Percentiles rank a stretch among this genome's conserved stretches.
Conservation (phyloP, 2,329 filamentous ascomycete species). For the Cytospora paraplurivora region DNA sequence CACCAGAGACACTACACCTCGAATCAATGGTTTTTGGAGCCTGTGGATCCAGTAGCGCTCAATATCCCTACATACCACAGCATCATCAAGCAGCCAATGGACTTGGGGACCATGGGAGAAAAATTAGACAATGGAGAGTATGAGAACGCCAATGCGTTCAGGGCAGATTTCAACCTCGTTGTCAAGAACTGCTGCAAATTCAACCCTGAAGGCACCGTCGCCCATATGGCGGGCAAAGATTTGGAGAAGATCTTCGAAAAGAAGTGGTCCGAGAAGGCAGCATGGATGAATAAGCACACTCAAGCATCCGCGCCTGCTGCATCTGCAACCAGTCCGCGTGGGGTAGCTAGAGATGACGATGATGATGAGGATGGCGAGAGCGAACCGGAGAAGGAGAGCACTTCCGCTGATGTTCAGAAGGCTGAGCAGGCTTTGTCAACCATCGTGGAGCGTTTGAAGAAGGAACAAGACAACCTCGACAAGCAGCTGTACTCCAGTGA, state of each 20-base stretch:
- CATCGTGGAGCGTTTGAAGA: slow-evolving; percentile 55
- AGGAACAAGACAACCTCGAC: slow-evolving; percentile 62
- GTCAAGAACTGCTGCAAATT: slow-evolving; percentile 91
- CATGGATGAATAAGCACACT: slow-evolving; percentile 78
- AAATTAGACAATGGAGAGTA: slow-evolving; percentile 82
- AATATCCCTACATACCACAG: slow-evolving; percentile 93
- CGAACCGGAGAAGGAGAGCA: slow-evolving; percentile 57
- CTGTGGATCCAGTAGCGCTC: slow-evolving; percentile 90
- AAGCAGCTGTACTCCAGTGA: slow-evolving; percentile 53
- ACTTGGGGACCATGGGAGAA: slow-evolving; percentile 76
- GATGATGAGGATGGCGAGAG: slow-evolving; percentile 73
- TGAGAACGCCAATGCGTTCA: slow-evolving; percentile 79
- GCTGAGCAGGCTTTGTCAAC: slow-evolving; percentile 45
- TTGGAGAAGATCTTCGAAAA: slow-evolving; percentile 74
- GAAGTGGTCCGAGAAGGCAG: slow-evolving; percentile 76
- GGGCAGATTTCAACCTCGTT: slow-evolving; percentile 79
- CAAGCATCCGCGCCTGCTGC: slow-evolving; percentile 42
- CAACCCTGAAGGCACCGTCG: slow-evolving; percentile 74
- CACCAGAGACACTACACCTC: slow-evolving; percentile 69
- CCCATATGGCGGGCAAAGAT: slow-evolving; percentile 70
- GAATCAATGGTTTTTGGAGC: slow-evolving; percentile 75
- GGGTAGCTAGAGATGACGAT: slow-evolving; percentile 69
- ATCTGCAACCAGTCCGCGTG: slow-evolving; percentile 63
- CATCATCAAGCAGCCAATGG: slow-evolving; percentile 96
- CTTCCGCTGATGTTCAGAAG: slow-evolving; percentile 41